Evolutionary conservation across 257 asterid genomes (phyloP), one percentile per base, ranked within the genome.

Genomic region (Solanum sitiens): DNA sequence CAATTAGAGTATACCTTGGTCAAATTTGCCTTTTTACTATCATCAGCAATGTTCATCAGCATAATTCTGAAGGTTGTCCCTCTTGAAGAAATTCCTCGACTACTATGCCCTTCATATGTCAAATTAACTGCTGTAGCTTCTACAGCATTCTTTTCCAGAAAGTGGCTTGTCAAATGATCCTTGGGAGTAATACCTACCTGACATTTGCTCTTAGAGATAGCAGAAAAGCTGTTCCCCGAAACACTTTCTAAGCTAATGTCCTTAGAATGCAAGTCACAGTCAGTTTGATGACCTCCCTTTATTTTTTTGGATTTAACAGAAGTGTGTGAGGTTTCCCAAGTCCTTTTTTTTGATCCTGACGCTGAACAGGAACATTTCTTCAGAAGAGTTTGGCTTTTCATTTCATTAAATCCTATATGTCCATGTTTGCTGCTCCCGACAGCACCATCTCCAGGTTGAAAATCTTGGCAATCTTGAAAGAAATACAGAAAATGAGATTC

Each of bases 1-100:
- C 85, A 35, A 72, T 12, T 27, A 14, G 65, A 50, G 79, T 73
- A 74, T 93, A 95, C 99, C 98, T 96, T 93, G 88, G 94, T 91
- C 53, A 97, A 95, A 87, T 89, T 72, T 87, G 93, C 89, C 89
- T 92, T 97, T 93, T 97, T 97, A 63, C 90, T 90, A 23, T 90
- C 94, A 89, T 97, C 98, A 37, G 97, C 99, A 87, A 96, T 96
- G 89, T 96, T 93, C 99, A 95, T 96, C 90, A 97, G 91, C 96
- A 94, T 92, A 89, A 97, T 90, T 89, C 88, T 92, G 67, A 88
- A 70, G 61, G 74, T 85, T 73, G 83, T 92, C 86, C 91, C 89
- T 30, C 83, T 84, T 25, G 88, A 84, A 42, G 86, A 90, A 88
- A 87, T 45, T 25, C 12, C 88, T 15, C 37, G 71, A 85, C 87